A percentile compares a stretch with the other conserved stretches of the same genome.
Conservation (phyloP, 768 basidiomycete species). For the Leccinum boreale region DNA sequence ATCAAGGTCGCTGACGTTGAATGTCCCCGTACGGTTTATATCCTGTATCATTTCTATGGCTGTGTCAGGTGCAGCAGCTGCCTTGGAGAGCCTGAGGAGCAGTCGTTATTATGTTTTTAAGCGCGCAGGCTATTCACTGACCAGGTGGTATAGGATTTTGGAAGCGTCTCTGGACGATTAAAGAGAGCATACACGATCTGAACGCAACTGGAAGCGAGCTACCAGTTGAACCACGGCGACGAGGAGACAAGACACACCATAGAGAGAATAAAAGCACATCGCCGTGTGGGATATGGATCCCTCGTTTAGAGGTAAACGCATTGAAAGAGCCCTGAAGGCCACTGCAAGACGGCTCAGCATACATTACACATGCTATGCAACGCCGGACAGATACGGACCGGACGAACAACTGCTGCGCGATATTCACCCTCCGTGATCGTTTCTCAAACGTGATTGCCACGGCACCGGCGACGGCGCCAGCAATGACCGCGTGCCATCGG, state of each 20-base stretch:
- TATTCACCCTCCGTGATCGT: slow-evolving; percentile 54
- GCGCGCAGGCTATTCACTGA: slow-evolving; percentile 28
- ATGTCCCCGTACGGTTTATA: slow-evolving; percentile 54
- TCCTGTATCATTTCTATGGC: slow-evolving; percentile 59
- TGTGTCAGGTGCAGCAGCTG: slow-evolving; percentile 59
- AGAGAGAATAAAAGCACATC: slow-evolving; percentile 78
- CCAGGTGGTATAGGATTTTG: slow-evolving; percentile 75
- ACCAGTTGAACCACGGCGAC: not conserved
- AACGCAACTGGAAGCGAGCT: slow-evolving; percentile 50
- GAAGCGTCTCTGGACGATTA: slow-evolving; percentile 78
- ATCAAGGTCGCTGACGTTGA: slow-evolving; percentile 58
- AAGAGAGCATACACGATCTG: slow-evolving; percentile 85
- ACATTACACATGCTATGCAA: not conserved
- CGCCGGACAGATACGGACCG: slow-evolving; percentile 38
- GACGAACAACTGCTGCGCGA: slow-evolving; percentile 88
- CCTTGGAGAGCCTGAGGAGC: slow-evolving; percentile 62
- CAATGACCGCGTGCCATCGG: slow-evolving; percentile 77
- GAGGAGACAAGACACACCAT: slow-evolving; percentile 43
- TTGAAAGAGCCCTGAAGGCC: slow-evolving; percentile 92
- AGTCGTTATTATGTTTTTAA: not conserved
- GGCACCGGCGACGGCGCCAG: slow-evolving; percentile 73
- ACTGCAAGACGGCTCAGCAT: slow-evolving; percentile 36
- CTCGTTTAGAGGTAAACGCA: slow-evolving; percentile 61
- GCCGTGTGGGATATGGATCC: slow-evolving; percentile 76
- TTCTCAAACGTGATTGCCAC: slow-evolving; percentile 78